Conservation (phyloP, 2,329 filamentous ascomycete species). For the Waltergamsia citrina region DNA sequence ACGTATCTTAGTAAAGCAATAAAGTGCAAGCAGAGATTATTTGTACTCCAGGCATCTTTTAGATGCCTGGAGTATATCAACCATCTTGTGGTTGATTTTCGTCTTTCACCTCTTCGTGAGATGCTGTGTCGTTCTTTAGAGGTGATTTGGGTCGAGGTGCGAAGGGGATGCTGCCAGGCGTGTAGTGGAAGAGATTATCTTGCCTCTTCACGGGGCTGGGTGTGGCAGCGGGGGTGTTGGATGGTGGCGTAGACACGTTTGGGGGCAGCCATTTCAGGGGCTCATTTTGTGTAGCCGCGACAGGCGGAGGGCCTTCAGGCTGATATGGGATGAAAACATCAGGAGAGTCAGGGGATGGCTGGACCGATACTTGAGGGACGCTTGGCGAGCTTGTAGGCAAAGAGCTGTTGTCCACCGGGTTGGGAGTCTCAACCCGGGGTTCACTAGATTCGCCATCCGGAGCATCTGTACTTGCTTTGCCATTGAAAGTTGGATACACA, state of each 20-base stretch:
- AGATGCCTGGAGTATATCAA: too few relatives aligned
- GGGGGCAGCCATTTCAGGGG: constrained; percentile 43
- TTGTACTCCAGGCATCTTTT: too few relatives aligned
- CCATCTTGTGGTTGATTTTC: too few relatives aligned
- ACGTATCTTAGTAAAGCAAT: background rate
- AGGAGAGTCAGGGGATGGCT: constrained; percentile 11
- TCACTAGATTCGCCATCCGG: too few relatives aligned
- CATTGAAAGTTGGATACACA: background rate
- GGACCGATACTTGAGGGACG: constrained; percentile 15
- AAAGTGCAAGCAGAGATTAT: background rate
- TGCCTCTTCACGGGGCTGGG: constrained; percentile 24
- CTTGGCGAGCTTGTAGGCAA: background rate
- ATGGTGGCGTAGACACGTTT: constrained; percentile 25
- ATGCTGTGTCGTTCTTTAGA: background rate
- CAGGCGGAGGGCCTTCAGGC: constrained; percentile 36
- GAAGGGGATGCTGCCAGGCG: constrained; percentile 39
- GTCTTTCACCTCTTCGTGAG: background rate
- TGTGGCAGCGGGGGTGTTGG: constrained; percentile 19
- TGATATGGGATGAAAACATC: constrained; percentile 46
- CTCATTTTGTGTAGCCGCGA: constrained; percentile 24
- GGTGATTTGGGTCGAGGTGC: constrained; percentile 18
- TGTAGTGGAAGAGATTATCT: constrained; percentile 24
- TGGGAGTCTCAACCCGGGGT: background rate
- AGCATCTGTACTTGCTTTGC: background rate
- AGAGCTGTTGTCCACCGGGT: background rate